Percentiles rank a stretch among this genome's conserved stretches.
Conservation (phyloP, 257 asterid species). For the Solanum lignicaule region DNA sequence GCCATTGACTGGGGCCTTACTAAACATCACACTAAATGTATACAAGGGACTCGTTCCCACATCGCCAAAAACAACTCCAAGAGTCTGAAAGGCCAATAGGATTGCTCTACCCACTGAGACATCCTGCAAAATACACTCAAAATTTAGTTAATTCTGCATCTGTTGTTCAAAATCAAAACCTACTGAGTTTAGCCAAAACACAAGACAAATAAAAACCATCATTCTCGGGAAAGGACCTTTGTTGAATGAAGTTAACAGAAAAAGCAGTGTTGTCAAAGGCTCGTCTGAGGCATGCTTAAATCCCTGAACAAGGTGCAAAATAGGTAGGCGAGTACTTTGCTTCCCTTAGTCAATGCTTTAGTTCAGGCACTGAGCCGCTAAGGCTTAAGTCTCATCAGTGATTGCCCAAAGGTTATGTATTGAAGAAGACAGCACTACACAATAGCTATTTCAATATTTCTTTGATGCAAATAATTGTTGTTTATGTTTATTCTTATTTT, state of each 20-base stretch:
- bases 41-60: slow-evolving; percentile 98
- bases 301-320: not conserved
- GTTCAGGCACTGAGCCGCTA: not conserved
- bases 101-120: slow-evolving; percentile 63
- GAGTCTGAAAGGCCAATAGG: slow-evolving; percentile 72
- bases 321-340: not conserved
- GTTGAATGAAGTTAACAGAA: not conserved
- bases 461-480: not conserved
- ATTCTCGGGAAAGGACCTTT: not conserved
- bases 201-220: not conserved
- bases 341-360: not conserved
- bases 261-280: not conserved
- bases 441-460: not conserved
- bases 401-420: not conserved
- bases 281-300: not conserved
- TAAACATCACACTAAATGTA: slow-evolving; percentile 98
- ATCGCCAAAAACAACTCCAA: slow-evolving; percentile 92
- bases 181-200: not conserved
- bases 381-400: not conserved
- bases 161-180: not conserved
- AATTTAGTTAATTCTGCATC: not conserved
- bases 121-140: slow-evolving; percentile 43
- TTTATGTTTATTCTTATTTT: not conserved
- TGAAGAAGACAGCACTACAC: not conserved
- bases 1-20: slow-evolving; percentile 88